These are phyloP conservation scores for Ophiostoma angusticollis DNA, from an alignment of 2,329 filamentous ascomycete species.

Conservation along the genomic window DNA sequence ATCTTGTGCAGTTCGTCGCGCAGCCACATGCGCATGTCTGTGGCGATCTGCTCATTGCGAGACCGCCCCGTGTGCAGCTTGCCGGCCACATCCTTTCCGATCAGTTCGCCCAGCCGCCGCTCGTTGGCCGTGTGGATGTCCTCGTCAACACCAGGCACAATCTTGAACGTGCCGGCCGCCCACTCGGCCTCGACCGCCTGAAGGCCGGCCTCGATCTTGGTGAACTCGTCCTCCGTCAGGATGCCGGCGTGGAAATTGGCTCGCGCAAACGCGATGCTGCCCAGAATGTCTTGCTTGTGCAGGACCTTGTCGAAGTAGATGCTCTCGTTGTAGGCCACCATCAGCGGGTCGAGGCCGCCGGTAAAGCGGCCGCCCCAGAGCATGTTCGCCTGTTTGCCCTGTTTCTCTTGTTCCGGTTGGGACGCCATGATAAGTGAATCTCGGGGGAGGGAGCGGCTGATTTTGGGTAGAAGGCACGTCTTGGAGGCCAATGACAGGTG, in stretches of 20 bases:
- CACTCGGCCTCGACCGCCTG: slow-evolving; percentile 42
- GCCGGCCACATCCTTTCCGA: slow-evolving; percentile 71
- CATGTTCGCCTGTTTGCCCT: slow-evolving; percentile 28
- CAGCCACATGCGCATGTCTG: slow-evolving; percentile 83
- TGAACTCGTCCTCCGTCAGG: slow-evolving; percentile 59
- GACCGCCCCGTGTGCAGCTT: slow-evolving; percentile 84
- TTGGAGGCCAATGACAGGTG: not conserved
- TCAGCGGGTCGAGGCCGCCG: slow-evolving; percentile 71
- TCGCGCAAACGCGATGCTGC: slow-evolving; percentile 68
- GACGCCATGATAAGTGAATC: slow-evolving; percentile 14
- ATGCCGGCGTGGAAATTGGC: slow-evolving; percentile 68
- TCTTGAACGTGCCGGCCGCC: slow-evolving; percentile 35
- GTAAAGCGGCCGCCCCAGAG: slow-evolving; percentile 38
- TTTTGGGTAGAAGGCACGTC: not conserved
- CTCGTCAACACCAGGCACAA: slow-evolving; percentile 41
- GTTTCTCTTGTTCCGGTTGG: too few species aligned
- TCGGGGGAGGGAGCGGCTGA: not conserved
- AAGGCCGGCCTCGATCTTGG: slow-evolving; percentile 60
- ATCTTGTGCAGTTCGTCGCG: slow-evolving; percentile 60
- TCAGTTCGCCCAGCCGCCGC: slow-evolving; percentile 65
- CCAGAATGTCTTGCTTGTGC: slow-evolving; percentile 68
- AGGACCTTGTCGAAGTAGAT: slow-evolving; percentile 69
- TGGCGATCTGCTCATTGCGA: slow-evolving; percentile 82
- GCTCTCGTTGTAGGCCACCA: slow-evolving; percentile 73
- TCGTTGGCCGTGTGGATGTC: slow-evolving; percentile 59